These are phyloP conservation scores for Detonula confervacea DNA, from an alignment of 352 stramenopile genomes.

Conservation along the genomic window DNA sequence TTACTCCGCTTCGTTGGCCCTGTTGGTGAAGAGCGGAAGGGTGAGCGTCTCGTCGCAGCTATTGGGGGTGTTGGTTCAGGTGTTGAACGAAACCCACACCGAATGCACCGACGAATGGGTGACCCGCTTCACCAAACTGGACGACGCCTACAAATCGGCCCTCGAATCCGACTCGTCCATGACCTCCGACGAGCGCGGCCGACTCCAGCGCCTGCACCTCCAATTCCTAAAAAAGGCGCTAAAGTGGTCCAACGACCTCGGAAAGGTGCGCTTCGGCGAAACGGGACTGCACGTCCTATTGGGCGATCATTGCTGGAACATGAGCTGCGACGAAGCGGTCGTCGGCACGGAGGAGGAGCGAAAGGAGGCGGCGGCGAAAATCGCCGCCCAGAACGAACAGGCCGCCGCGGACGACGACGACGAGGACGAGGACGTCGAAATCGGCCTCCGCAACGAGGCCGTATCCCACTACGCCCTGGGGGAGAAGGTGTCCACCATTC, in stretches of 20 bases:
- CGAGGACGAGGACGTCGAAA: constrained; percentile 57
- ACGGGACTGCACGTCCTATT: constrained; percentile 65
- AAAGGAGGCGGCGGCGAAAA: constrained; percentile 16
- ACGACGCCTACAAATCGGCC: constrained; percentile 59
- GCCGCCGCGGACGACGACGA: constrained; percentile 43
- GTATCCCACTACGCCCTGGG: constrained; percentile 75
- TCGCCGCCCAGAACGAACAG: constrained; percentile 1
- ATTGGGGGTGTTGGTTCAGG: constrained; percentile 61
- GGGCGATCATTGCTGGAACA: constrained; percentile 67
- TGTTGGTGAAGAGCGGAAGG: constrained; percentile 59
- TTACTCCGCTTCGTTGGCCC: constrained; percentile 50
- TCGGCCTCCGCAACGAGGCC: constrained; percentile 67
- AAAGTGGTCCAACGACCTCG: constrained; percentile 76
- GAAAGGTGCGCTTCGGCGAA: constrained; percentile 57
- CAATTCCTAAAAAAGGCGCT: constrained; percentile 69
- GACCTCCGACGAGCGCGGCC: constrained; percentile 51
- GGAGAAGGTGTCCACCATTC: constrained; percentile 67
- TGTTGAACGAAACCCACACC: constrained; percentile 74
- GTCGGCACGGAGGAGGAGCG: constrained; percentile 16
- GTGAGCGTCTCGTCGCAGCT: constrained; percentile 77
- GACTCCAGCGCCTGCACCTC: constrained; percentile 71
- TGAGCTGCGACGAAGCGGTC: constrained; percentile 53
- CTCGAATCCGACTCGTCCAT: constrained; percentile 57
- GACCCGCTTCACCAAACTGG: constrained; percentile 48
- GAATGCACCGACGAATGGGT: constrained; percentile 64